Base-by-base conservation (phyloP, 1,139 yeast species). In the Diutina sp. region DNA sequence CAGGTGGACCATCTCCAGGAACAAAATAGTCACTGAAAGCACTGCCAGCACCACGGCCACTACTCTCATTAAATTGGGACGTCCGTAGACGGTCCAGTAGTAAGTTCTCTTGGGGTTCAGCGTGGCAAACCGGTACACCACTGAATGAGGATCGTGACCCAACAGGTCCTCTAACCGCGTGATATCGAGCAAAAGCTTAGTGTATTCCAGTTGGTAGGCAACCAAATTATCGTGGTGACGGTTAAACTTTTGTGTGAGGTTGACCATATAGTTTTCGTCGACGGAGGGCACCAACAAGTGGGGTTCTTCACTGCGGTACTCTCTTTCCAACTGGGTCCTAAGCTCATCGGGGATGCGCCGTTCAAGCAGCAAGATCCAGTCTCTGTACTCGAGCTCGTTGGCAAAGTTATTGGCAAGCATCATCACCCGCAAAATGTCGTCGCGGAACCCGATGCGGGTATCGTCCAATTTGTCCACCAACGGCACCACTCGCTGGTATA, bases 1-100 rank as follows among this genome's bases (percentile, higher is more conserved):
- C 6, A 90, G 86, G 65, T 88, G 91, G 58, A 87, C 76, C 54
- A 86, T 72, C 66, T 89, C 96, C 18, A 93, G 85, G 71, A 87
- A 85, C 25, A 86, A 75, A 8, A 89, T 72, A 1, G 82, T 66
- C 14, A 82, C 68, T 0, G 91, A 81, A 6, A 64, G 62, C 4
- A 58, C 57, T 57, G 68, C 70, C 25, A 85, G 63, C 0, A 70
- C 21, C 4, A 58, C 44, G 18, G 35, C 35, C 2, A 25, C 14
- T 3, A 50, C 14, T 11, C 53, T 12, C 45, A 16, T 11, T 14
- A 18, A 5, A 2, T 11, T 5, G 7, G 53, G 53, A 3, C 32
- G 28, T 2, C n/a, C 53, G 21, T 50, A 32, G 6, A n/a, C 16
- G 14, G 21, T 50, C n/a, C 30, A 18, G 21, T 50, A 50, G n/a